A percentile compares a stretch with the other conserved stretches of the same genome.
phyloP scores from a whole-genome alignment of 2,329 filamentous ascomycete genomes.

The Diplodia sapinea region DNA sequence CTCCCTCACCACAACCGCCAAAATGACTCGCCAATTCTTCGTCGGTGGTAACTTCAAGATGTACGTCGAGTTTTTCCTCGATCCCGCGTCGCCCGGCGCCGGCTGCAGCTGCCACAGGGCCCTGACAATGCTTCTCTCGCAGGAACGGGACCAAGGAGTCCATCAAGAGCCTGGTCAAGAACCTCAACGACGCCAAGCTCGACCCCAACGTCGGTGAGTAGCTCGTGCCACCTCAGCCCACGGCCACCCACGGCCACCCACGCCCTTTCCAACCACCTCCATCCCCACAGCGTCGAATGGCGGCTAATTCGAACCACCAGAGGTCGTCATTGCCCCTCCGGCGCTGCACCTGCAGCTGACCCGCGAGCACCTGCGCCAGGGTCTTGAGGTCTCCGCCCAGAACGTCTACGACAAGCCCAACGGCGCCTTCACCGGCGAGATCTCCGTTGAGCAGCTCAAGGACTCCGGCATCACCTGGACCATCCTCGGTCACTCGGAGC shows the following conservation, averaged over 20 bases:
- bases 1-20: constrained; percentile 50
- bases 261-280: constrained; percentile 30
- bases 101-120: constrained; percentile 19
- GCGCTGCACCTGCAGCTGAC: constrained; percentile 88
- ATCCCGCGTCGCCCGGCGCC: constrained; percentile 33
- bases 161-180: constrained; percentile 88
- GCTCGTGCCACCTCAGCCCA: constrained; percentile 36
- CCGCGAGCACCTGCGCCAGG: constrained; percentile 75
- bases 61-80: constrained; percentile 59
- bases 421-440: constrained; percentile 96
- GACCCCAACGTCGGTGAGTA: constrained; percentile 73
- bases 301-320: constrained; percentile 52
- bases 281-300: background rate
- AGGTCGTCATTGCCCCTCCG: constrained; percentile 94
- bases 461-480: constrained; percentile 89
- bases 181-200: constrained; percentile 84
- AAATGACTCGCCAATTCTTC: constrained; percentile 94
- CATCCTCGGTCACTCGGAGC: constrained; percentile 93
- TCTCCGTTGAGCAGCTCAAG: constrained; percentile 87
- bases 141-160: constrained; percentile 93
- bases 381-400: constrained; percentile 87
- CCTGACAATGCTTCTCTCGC: constrained; percentile 30
- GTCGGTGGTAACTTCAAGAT: constrained; percentile 99
- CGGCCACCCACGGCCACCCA: constrained; percentile 16
- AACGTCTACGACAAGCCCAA: constrained; percentile 98